phyloP scores from a whole-genome alignment of 306 rosid genomes.

The Fragaria ananassa region DNA sequence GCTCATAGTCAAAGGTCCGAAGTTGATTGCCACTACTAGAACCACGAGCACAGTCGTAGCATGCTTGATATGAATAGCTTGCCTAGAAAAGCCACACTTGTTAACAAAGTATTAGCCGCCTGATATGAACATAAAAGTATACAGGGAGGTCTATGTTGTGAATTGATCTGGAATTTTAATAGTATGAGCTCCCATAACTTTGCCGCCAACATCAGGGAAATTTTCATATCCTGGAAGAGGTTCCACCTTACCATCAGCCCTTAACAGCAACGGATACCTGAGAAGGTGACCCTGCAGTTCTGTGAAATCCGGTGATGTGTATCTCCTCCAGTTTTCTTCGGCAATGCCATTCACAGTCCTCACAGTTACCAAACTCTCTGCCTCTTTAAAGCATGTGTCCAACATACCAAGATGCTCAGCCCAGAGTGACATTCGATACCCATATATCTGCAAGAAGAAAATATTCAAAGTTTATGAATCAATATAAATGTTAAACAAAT shows the following conservation, averaged over 20 bases:
- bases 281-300: slow-evolving; percentile 73
- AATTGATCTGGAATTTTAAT: slow-evolving; percentile 56
- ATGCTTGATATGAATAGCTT: no score
- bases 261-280: slow-evolving; percentile 67
- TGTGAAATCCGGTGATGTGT: slow-evolving; percentile 35
- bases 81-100: no score
- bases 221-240: slow-evolving; percentile 48
- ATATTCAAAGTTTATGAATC: background rate
- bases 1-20: no score
- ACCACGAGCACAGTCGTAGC: no score
- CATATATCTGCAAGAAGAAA: slow-evolving; percentile 57
- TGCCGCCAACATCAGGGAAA: slow-evolving; percentile 89
- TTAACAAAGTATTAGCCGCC: no score
- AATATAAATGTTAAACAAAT: background rate
- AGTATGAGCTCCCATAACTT: slow-evolving; percentile 54
- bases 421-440: slow-evolving; percentile 93
- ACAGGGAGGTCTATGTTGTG: slow-evolving; percentile 45
- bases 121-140: background rate
- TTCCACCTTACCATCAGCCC: slow-evolving; percentile 47
- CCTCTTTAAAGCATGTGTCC: slow-evolving; percentile 49
- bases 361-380: slow-evolving; percentile 70
- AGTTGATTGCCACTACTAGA: no score
- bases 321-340: slow-evolving; percentile 55
- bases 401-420: slow-evolving; percentile 69
- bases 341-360: slow-evolving; percentile 63